phyloP scores from a whole-genome alignment of 805 yeast genomes.

The Metschnikowia colocasiae region DNA sequence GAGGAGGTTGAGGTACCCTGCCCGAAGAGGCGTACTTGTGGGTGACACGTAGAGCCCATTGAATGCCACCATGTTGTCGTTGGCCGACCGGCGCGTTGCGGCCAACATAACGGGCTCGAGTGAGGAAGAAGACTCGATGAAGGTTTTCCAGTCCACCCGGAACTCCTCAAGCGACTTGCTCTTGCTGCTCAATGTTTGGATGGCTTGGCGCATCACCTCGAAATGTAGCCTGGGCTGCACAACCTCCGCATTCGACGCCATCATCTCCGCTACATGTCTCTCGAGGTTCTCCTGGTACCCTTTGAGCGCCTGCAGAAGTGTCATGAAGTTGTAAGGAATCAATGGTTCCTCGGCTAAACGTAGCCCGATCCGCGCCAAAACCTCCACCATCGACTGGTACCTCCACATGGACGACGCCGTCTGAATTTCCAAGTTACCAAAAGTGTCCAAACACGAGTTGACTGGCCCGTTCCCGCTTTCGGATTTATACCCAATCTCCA shows the following conservation, averaged over 20 bases:
- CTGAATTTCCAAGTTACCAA: constrained; percentile 47
- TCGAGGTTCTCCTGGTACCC: constrained; percentile 47
- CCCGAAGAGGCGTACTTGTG: constrained; percentile 46
- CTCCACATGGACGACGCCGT: constrained; percentile 56
- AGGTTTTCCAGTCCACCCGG: constrained; percentile 60
- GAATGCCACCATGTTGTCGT: constrained; percentile 56
- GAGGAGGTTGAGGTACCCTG: constrained; percentile 64
- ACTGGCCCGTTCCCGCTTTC: constrained; percentile 32
- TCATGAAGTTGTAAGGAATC: constrained; percentile 60
- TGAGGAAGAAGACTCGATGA: constrained; percentile 39
- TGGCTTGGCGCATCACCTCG: constrained; percentile 24
- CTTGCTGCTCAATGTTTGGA: constrained; percentile 24
- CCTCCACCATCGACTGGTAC: constrained; percentile 53
- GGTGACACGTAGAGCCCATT: constrained; percentile 50
- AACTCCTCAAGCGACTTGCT: constrained; percentile 52
- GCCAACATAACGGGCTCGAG: constrained; percentile 71
- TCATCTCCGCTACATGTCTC: constrained; percentile 26
- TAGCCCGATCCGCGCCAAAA: constrained; percentile 52
- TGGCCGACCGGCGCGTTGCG: constrained; percentile 76
- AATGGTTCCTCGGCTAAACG: constrained; percentile 71
- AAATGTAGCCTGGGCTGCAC: constrained; percentile 22
- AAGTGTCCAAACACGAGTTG: constrained; percentile 62
- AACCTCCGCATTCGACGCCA: neutral
- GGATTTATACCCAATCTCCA: constrained; percentile 53
- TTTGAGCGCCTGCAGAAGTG: constrained; percentile 43